phyloP scores from a whole-genome alignment of 1,284 basidiomycete species.

The Lentinus polychrous region DNA sequence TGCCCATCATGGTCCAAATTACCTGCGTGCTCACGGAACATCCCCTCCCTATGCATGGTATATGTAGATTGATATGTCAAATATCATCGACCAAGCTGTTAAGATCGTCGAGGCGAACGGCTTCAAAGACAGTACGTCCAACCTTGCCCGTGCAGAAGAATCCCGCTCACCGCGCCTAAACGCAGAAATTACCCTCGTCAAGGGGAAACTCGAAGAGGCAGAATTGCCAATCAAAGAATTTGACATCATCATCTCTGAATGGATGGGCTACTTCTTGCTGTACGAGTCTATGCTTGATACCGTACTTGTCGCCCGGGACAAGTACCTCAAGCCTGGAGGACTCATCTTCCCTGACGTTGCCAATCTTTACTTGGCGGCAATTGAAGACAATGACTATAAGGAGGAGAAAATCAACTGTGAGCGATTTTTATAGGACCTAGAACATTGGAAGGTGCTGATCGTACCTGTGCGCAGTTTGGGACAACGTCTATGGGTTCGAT shows the following conservation, averaged over 20 bases:
- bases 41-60: too few relatives aligned
- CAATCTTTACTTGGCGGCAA: constrained; percentile 90
- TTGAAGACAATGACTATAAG: constrained; percentile 99
- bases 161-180: neutral
- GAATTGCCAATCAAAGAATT: constrained; percentile 82
- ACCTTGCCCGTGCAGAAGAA: constrained; percentile 25
- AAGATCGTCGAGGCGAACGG: constrained; percentile 97
- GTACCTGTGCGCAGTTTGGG: constrained; percentile 76
- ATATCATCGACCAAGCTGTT: constrained; percentile 98
- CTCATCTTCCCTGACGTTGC: constrained; percentile 97
- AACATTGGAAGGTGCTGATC: neutral
- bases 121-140: constrained; percentile 75
- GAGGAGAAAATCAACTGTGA: constrained; percentile 99
- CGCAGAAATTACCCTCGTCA: constrained; percentile 88
- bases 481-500: constrained; percentile 99
- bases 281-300: constrained; percentile 99
- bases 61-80: constrained; percentile 97
- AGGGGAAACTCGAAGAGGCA: constrained; percentile 96
- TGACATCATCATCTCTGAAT: constrained; percentile 99
- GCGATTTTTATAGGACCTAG: constrained; percentile 19
- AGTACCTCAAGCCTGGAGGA: constrained; percentile 88
- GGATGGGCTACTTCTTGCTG: constrained; percentile 95
- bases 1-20: constrained; percentile 7
- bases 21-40: too few relatives aligned
- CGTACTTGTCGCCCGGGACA: constrained; percentile 93